A percentile compares a stretch with the other conserved stretches of the same genome.
Conservation (phyloP, 441 rosid species). For the Adansonia grandidieri region DNA sequence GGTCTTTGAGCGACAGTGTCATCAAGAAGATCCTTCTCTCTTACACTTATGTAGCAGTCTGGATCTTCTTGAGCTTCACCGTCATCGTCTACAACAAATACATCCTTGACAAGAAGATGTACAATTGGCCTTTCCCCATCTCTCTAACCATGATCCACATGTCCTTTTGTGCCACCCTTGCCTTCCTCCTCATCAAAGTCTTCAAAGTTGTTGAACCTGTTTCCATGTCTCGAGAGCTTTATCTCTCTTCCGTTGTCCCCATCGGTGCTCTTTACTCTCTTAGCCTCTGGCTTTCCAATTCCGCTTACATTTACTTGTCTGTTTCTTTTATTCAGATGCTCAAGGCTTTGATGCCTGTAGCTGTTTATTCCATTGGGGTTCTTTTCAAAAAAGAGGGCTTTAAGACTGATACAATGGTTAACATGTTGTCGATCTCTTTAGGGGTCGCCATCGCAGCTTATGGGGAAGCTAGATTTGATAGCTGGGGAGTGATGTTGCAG, state of each 20-base stretch:
- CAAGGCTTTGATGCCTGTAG: conserved; percentile 93
- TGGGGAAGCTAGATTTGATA: conserved; percentile 51
- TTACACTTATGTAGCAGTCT: conserved; percentile 46
- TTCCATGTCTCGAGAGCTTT: conserved; percentile 76
- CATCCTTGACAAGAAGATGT: conserved; percentile 97
- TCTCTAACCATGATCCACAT: conserved; percentile 97
- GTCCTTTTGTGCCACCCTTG: conserved; percentile 85
- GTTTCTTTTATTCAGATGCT: conserved; percentile 95
- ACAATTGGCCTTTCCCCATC: conserved; percentile 94
- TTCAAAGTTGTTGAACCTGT: conserved; percentile 92
- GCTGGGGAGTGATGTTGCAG: conserved; percentile 85
- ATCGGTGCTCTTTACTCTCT: conserved; percentile 88
- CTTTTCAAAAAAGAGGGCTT: conserved; percentile 63
- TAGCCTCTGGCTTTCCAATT: conserved; percentile 89
- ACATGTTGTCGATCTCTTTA: conserved; percentile 83
- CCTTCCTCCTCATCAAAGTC: conserved; percentile 79
- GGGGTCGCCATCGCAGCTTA: conserved; percentile 15
- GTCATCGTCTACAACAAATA: conserved; percentile 97
- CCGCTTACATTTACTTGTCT: conserved; percentile 87
- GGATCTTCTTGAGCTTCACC: conserved; percentile 98
- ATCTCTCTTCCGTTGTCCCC: conserved; percentile 84
- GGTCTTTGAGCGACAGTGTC: conserved; percentile 78
- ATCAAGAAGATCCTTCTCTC: conserved; percentile 70
- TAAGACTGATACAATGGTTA: conserved; percentile 71
- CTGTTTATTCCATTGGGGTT: conserved; percentile 89